phyloP scores from a whole-genome alignment of 805 yeast species.

The Candida ficus region DNA sequence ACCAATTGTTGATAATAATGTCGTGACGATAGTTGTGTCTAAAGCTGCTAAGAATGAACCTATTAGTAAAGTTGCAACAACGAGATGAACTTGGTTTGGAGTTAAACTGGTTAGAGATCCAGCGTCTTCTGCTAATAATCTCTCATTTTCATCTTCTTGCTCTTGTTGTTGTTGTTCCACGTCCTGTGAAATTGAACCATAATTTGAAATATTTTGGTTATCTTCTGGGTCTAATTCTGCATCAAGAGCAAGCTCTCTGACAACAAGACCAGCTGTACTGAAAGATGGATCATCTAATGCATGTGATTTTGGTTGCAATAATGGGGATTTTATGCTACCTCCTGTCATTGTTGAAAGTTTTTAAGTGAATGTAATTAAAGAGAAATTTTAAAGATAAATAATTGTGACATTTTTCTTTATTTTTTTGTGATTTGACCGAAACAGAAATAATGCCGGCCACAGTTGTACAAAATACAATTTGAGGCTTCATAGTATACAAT shows the following conservation, averaged over 20 bases:
- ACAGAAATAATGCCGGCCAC: too few species aligned
- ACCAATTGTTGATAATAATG: conserved; percentile 57
- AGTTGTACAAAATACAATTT: too few species aligned
- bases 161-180: conserved; percentile 1
- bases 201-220: neutral
- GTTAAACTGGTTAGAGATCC: neutral
- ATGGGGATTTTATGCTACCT: conserved; percentile 6
- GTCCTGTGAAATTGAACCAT: conserved; percentile 5
- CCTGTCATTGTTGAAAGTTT: neutral
- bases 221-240: conserved; percentile 4
- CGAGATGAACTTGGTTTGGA: conserved; percentile 12
- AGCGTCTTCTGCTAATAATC: neutral
- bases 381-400: too few species aligned
- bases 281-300: conserved; percentile 10
- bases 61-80: conserved; percentile 33
- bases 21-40: conserved; percentile 61
- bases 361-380: too few species aligned
- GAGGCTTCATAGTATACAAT: neutral
- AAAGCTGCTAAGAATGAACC: conserved; percentile 54
- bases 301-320: conserved; percentile 8
- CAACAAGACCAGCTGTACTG: conserved; percentile 10
- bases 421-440: too few species aligned
- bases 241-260: conserved; percentile 4
- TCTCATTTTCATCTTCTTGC: neutral
- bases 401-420: too few species aligned